A percentile compares a stretch with the other conserved stretches of the same genome.
Conservation (phyloP, 192 early-diverging fungal species). For the Coemansia sp. region DNA sequence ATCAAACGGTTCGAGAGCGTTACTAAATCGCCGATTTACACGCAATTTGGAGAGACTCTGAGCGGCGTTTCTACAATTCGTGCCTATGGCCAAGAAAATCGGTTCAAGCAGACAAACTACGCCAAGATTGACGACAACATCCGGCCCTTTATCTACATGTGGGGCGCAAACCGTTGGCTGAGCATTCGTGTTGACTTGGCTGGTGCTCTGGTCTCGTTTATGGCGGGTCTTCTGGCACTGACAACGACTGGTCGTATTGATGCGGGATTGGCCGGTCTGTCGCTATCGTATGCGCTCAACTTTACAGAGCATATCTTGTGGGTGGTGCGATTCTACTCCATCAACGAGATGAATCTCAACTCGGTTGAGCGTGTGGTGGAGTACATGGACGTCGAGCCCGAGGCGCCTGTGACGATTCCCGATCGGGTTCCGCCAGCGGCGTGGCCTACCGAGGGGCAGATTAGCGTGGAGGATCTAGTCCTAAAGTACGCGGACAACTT, state of each 20-base stretch:
- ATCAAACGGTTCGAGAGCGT: conserved; percentile 80
- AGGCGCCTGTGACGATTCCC: conserved; percentile 76
- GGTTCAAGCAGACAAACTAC: conserved; percentile 80
- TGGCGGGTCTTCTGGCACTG: conserved; percentile 81
- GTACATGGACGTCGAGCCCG: conserved; percentile 77
- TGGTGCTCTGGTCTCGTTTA: conserved; percentile 58
- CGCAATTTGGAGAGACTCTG: conserved; percentile 65
- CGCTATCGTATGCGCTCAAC: conserved; percentile 69
- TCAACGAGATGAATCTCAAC: conserved; percentile 77
- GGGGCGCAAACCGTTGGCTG: conserved; percentile 70
- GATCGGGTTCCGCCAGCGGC: conserved; percentile 59
- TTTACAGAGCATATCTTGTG: conserved; percentile 86
- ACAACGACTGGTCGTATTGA: conserved; percentile 71
- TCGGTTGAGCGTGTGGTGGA: conserved; percentile 82
- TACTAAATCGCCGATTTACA: conserved; percentile 72
- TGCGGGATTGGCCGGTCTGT: conserved; percentile 71
- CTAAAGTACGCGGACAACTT: conserved; percentile 82
- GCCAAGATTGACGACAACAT: conserved; percentile 76
- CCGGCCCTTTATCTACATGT: conserved; percentile 79
- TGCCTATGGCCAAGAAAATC: conserved; percentile 60
- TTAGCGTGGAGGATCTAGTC: conserved; percentile 78
- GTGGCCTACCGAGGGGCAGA: conserved; percentile 79
- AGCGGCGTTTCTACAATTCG: conserved; percentile 68
- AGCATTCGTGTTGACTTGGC: conserved; percentile 74
- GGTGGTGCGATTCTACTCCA: conserved; percentile 85